phyloP scores from a whole-genome alignment of 1,284 basidiomycete species.

The Cryptococcus maquisensis region DNA sequence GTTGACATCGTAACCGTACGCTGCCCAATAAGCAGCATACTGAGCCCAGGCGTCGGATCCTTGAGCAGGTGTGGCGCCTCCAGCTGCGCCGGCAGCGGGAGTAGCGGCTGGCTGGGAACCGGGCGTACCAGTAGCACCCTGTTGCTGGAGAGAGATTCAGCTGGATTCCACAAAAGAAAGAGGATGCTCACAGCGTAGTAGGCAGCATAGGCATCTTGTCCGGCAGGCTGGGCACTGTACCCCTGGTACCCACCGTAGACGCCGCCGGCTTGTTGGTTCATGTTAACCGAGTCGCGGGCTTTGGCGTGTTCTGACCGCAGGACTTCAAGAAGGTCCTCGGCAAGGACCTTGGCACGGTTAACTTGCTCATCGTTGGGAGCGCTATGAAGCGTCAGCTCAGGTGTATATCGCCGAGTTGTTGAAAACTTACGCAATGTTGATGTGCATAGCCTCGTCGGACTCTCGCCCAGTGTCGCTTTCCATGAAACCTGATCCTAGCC shows the following conservation, averaged over 20 bases:
- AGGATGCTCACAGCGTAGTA: conserved; percentile 29
- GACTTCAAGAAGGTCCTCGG: conserved; percentile 82
- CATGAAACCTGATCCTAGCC: conserved; percentile 88
- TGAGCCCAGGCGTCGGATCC: conserved; percentile 47
- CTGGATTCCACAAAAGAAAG: neutral
- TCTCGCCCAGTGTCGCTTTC: conserved; percentile 91
- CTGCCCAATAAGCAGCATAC: conserved; percentile 56
- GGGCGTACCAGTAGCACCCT: conserved; percentile 17
- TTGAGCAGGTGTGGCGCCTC: conserved; percentile 42
- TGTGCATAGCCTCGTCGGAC: conserved; percentile 87
- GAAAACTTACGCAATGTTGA: conserved; percentile 75
- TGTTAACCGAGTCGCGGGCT: conserved; percentile 50
- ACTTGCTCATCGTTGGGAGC: conserved; percentile 86
- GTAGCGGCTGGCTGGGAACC: conserved; percentile 39
- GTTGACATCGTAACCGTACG: conserved; percentile 84
- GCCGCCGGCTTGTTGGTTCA: conserved; percentile 51
- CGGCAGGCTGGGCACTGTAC: conserved; percentile 17
- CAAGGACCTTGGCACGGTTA: conserved; percentile 76
- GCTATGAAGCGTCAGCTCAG: conserved; percentile 48
- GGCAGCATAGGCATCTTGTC: conserved; percentile 24
- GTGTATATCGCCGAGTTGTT: neutral
- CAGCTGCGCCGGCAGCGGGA: conserved; percentile 42
- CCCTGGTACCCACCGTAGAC: conserved; percentile 48
- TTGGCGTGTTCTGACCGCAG: conserved; percentile 81
- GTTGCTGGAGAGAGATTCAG: conserved; percentile 16